Base-by-base conservation (phyloP, 768 basidiomycete genomes). In the Favolaschia claudopus region DNA sequence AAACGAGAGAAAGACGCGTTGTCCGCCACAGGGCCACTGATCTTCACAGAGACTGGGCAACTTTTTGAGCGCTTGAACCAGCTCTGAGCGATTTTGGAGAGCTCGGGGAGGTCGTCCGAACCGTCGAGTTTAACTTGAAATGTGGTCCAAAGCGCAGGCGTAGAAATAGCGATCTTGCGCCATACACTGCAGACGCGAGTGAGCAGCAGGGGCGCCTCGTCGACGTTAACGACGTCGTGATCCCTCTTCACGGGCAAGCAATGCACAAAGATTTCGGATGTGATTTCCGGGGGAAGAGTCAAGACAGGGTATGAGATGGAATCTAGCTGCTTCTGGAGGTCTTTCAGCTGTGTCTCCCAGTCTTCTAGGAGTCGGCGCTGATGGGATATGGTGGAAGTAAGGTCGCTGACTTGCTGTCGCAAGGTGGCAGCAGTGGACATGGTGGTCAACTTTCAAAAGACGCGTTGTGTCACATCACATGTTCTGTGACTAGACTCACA, bases 211-310 rank as follows among this genome's bases (percentile, higher is more conserved):
- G 60, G 54, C 4, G 60, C 37, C 32, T 31, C 31, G 6, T 20
- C 1, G 1, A 25, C 2, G 10, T 57, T 19, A 2, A 47, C 28
- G 7, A 36, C 5, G 15, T 60, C 44, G 6, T 1, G 5, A 1
- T 5, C 1, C 14, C 46, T 8, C 4, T 1, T 1, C 9, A 27
- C 7, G 7, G 61, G 51, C 2, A 57, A 17, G 13, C 50, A 57
- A 9, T 20, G 61, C 6, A 32, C 3, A 17, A 63, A 63, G 9
- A 63, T 63, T n/a, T 58, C 40, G 33, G 56, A 24, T 4, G 40
- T 43, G 24, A 63, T 52, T 54, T 63, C 50, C 12, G 39, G 36
- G 4, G 61, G 61, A 1, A 58, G 12, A 10, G 51, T 28, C 22
- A 58, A 39, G 20, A 58, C 43, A 4, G 55, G 61, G 31, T 61